Conservation (phyloP, 225 moss, liverwort and hornwort species). For the Rhytidiadelphus loreus region DNA sequence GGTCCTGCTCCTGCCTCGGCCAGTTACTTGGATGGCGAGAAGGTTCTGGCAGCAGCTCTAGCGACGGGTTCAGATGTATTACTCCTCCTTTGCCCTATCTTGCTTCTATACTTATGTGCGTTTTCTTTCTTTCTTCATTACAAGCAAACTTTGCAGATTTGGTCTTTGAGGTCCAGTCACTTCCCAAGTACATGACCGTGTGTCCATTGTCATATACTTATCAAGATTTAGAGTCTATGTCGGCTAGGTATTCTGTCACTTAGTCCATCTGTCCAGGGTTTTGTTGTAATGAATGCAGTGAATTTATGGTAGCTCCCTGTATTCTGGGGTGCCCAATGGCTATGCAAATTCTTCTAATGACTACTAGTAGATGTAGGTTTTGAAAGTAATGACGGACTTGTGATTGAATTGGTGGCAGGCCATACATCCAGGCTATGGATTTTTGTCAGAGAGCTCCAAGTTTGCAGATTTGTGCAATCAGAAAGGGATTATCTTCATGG, state of each 20-base stretch:
- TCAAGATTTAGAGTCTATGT: background rate
- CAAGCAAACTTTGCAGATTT: background rate
- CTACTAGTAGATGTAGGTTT: background rate
- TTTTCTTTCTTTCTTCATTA: background rate
- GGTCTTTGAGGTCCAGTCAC: background rate
- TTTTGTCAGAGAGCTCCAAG: slow-evolving; percentile 84
- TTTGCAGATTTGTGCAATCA: slow-evolving; percentile 87
- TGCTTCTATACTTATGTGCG: background rate
- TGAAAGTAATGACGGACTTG: background rate
- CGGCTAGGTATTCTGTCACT: background rate
- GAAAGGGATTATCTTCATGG: slow-evolving; percentile 71
- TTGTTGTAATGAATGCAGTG: background rate
- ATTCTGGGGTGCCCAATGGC: background rate
- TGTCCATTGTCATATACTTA: background rate
- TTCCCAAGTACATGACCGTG: background rate
- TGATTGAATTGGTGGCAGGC: slow-evolving; percentile 43
- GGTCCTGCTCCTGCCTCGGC: slow-evolving; percentile 68
- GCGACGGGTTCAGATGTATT: slow-evolving; percentile 46
- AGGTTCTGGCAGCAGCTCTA: slow-evolving; percentile 63
- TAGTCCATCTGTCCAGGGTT: background rate
- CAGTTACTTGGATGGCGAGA: slow-evolving; percentile 67
- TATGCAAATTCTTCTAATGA: background rate
- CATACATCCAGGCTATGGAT: slow-evolving; percentile 97
- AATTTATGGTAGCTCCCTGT: background rate
- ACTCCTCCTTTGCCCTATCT: background rate